Conservation (phyloP, 306 rosid species). For the Quercus alba region DNA sequence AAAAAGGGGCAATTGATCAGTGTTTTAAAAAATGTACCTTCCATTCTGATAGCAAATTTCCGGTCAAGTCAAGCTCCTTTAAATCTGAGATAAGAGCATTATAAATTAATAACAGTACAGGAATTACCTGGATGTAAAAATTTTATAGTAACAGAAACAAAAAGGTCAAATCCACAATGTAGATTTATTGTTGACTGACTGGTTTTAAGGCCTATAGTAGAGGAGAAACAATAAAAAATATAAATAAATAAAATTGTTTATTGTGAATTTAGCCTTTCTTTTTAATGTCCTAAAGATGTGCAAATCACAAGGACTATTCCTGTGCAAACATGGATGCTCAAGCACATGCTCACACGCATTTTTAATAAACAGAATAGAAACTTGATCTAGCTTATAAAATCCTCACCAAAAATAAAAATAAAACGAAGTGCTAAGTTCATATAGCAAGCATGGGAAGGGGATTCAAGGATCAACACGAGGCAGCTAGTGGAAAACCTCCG, state of each 20-base stretch:
- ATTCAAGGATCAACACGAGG: not conserved
- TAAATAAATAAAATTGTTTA: not conserved
- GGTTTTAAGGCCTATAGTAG: not conserved
- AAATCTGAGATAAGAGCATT: conserved; percentile 50
- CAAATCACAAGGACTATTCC: not conserved
- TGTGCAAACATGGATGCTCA: not conserved
- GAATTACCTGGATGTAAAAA: not conserved
- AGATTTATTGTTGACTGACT: not conserved
- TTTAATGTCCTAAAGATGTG: not conserved
- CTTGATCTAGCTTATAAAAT: not conserved
- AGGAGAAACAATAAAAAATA: not conserved
- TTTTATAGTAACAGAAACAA: not conserved
- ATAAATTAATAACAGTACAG: not conserved
- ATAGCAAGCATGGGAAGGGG: not conserved
- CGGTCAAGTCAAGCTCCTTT: conserved; percentile 83
- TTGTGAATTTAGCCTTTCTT: not conserved
- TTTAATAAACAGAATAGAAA: not conserved
- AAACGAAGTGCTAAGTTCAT: not conserved
- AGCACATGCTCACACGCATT: not conserved
- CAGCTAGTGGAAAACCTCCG: not conserved
- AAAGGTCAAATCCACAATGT: not conserved
- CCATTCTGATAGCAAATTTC: conserved; percentile 89
- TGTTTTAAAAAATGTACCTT: conserved; percentile 50
- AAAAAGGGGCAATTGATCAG: conserved; percentile 7
- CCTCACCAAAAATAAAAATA: not conserved